Evolutionary conservation across 2,329 filamentous ascomycete species (phyloP), one percentile per base, ranked within the genome.

Genomic region (Hypoxylon sp.): DNA sequence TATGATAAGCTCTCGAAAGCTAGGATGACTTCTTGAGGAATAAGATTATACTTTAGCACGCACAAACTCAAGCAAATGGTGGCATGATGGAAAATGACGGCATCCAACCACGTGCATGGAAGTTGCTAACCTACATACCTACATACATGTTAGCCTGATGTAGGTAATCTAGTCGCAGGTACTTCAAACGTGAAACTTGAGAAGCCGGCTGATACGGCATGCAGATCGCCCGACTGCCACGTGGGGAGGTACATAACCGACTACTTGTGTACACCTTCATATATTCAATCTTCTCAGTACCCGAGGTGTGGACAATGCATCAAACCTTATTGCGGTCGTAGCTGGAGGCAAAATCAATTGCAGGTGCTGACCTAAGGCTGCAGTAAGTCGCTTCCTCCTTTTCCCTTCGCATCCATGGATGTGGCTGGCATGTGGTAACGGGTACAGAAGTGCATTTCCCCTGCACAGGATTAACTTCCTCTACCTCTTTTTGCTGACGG

Each of bases 211-310:
- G 38, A 50, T 52, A 55, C 61, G 33, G 40, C 44, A 12, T 68
- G 65, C 54, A 65, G 65, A 68, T 68, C 65, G 44, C 50, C 46
- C 49, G 51, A 54, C 40, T 24, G 62, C 65, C 65, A 68, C 65
- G 65, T 68, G 65, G 65, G 57, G 58, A 68, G 62, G 65, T 68
- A 68, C n/a, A n/a, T n/a, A n/a, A n/a, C 65, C 61, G 49, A 40
- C n/a, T n/a, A n/a, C n/a, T 57, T 20, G 53, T 57, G 44, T 57
- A 44, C 44, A 57, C 53, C 50, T 38, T 53, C 36, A 44, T 53
- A 26, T 53, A 53, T 40, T 40, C 30, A 33, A 12, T 4, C 4
- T 11, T 12, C 11, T 40, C 16, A 18, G 22, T 44, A 44, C 26
- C n/a, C 42, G n/a, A 48, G 42, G 28, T 38, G 53, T 38, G 53